Evolutionary conservation across 2,329 filamentous ascomycete species (phyloP), one percentile per base, ranked within the genome.

Genomic region (Hymenoscyphus fructigenus): DNA sequence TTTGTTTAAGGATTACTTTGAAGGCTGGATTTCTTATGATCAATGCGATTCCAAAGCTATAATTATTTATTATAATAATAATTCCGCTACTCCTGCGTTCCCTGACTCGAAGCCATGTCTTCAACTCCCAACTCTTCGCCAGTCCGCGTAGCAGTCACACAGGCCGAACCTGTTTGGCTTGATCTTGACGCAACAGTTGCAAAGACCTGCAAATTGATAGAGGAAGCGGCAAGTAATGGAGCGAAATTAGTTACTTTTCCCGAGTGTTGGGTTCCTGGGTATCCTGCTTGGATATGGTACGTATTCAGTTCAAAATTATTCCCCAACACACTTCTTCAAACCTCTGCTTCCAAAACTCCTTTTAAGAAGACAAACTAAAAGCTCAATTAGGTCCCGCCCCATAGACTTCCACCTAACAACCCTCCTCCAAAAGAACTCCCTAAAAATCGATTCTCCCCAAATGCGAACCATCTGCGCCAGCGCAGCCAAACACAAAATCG

Each of bases 121-220:
- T 10, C 47, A 1, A 12, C 55, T 15, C 36, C 36, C 14, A 38
- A 2, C 14, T 5, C 36, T 14, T 20, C 41, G 3, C 2, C 58
- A 20, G 38, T 60, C 17, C 20, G 58, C 20, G 60, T 62, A 26
- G 60, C 60, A 26, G 60, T 57, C 23, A 58, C 60, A n/a, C 60
- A 62, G 15, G n/a, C 53, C 1, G 86, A 88, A 72, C 84, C 85
- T 0, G 80, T 78, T 1, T 89, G 85, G 85, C 78, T 88, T 5
- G 83, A 89, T 69, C 79, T 88, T 2, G 76, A 81, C 14, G 82
- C 73, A 0, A 79, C 80, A 1, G 82, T 88, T 1, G 73, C 79
- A 1, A 89, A 88, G 73, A 87, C 86, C 2, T 82, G 84, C 68
- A 70, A 75, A 0, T 78, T 88, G 64, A 87, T 89, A 67, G 75